A percentile compares a stretch with the other conserved stretches of the same genome.
Evolutionary conservation across 129 eudicot genomes (phyloP).

Genomic region (Escallonia herrerae): DNA sequence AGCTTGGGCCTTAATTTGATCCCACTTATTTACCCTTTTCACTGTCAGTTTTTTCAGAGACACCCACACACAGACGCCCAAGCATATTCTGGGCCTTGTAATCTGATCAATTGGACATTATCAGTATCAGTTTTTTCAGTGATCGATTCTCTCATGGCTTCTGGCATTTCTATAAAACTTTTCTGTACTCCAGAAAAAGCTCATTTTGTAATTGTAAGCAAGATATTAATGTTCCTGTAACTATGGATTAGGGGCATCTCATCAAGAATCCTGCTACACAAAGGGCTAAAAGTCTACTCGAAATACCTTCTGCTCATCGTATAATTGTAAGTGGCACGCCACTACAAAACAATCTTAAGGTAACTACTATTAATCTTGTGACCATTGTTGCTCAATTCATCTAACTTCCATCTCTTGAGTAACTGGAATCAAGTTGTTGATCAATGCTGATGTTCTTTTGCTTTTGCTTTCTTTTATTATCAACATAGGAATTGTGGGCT

Average conservation of each 20-base stretch:
- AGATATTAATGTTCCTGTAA: too few species aligned
- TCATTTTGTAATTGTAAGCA: too few species aligned
- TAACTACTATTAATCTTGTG: constrained; percentile 11
- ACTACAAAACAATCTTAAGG: constrained; percentile 92
- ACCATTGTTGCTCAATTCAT: constrained; percentile 2
- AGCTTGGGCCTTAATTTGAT: too few species aligned
- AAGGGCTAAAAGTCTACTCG: constrained; percentile 93
- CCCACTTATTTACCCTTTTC: too few species aligned
- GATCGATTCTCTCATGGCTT: too few species aligned
- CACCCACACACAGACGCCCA: too few species aligned
- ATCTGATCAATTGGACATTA: too few species aligned
- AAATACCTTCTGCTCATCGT: constrained; percentile 79
- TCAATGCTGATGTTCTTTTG: background rate
- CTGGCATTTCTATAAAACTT: too few species aligned
- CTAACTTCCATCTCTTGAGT: background rate
- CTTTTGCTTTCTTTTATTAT: constrained; percentile 9
- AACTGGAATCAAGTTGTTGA: background rate
- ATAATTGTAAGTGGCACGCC: constrained; percentile 98
- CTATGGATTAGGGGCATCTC: constrained; percentile 66
- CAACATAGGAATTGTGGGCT: constrained; percentile 83
- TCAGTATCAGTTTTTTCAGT: too few species aligned
- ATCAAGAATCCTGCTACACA: constrained; percentile 97
- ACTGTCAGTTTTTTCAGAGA: too few species aligned
- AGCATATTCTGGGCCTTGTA: too few species aligned
- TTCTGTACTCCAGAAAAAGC: too few species aligned